These are phyloP conservation scores for Aspergillus panamensis DNA, from an alignment of 495 filamentous ascomycete species.

Conservation along the genomic window DNA sequence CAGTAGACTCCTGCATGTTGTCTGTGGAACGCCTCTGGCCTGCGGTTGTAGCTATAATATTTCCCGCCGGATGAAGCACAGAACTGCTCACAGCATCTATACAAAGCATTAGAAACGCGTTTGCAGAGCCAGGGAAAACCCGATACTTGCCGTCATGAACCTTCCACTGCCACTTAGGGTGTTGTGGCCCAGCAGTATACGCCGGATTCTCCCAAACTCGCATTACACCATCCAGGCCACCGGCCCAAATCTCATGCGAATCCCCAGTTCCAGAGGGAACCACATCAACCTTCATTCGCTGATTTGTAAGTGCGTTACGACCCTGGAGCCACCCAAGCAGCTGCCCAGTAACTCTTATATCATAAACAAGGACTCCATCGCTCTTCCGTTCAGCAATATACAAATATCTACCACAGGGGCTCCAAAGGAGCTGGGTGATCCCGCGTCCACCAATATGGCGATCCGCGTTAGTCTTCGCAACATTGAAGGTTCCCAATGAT, in stretches of 20 bases:
- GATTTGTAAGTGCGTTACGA: constrained; percentile 67
- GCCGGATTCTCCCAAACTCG: constrained; percentile 69
- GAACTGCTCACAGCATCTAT: constrained; percentile 58
- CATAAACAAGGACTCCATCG: constrained; percentile 71
- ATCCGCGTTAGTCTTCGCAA: constrained; percentile 38
- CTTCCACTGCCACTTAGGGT: constrained; percentile 56
- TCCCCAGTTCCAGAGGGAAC: constrained; percentile 37
- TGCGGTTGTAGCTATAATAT: constrained; percentile 71
- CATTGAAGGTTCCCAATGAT: constrained; percentile 63
- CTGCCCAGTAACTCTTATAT: constrained; percentile 69
- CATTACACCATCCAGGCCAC: constrained; percentile 73
- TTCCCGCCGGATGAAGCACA: constrained; percentile 63
- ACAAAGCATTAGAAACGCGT: constrained; percentile 15
- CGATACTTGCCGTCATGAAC: constrained; percentile 49
- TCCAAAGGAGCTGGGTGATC: constrained; percentile 74
- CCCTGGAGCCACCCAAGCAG: constrained; percentile 68
- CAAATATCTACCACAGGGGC: constrained; percentile 80
- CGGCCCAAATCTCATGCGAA: constrained; percentile 79
- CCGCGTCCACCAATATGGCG: constrained; percentile 59
- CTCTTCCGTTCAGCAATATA: constrained; percentile 82
- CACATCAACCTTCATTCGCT: constrained; percentile 75
- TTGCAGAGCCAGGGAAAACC: background rate
- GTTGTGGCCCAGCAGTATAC: constrained; percentile 49
- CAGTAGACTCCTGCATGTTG: constrained; percentile 14
- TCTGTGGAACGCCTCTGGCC: constrained; percentile 49